Base-by-base conservation (phyloP, 2,329 filamentous ascomycete genomes). In the Penicillium sp. region DNA sequence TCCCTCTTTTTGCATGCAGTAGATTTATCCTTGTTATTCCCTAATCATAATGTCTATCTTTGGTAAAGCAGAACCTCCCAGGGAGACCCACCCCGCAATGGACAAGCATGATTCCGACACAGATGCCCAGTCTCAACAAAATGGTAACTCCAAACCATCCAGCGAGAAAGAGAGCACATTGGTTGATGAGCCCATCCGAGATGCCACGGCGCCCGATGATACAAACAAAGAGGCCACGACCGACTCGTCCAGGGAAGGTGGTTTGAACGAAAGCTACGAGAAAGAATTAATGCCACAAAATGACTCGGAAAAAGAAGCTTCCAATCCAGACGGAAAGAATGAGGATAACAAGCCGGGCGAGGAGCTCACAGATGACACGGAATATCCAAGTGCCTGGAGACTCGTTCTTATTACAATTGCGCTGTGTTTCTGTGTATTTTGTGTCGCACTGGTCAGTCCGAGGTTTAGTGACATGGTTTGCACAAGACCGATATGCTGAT, bases 381-480 rank as follows among this genome's bases (percentile, higher is more conserved):
- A 71, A 48, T 77, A 76, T 62, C 74, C 74, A 14, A 54, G 59
- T 0, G 61, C 66, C 16, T 65, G 71, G 55, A 71, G 67, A 52
- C 59, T 77, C 48, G 45, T 63, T 11, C 56, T 76, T 24, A 74
- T 77, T 43, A 71, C 70, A 5, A 69, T 73, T 49, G 72, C 68
- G 4, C 54, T 77, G 8, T 74, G 74, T 58, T 57, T 77, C 19
- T 71, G 72, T 7, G 69, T 76, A 6, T 77, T 78, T 56, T 71
- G 75, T 31, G 67, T 76, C 55, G 73, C 75, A 27, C 61, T 78
- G 59, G 72, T 74, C 63, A 26, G 64, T 56, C n/a, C 26, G 9
- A 5, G 8, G 8, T 14, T 24, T 39, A n/a, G n/a, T 39, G 31
- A 33, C 31, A 16, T 6, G 31, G 9, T n/a, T 39, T 4, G 35